Evolutionary conservation across 371 early-diverging fungal genomes (phyloP).

Genomic region (Homolaphlyctis polyrhiza): DNA sequence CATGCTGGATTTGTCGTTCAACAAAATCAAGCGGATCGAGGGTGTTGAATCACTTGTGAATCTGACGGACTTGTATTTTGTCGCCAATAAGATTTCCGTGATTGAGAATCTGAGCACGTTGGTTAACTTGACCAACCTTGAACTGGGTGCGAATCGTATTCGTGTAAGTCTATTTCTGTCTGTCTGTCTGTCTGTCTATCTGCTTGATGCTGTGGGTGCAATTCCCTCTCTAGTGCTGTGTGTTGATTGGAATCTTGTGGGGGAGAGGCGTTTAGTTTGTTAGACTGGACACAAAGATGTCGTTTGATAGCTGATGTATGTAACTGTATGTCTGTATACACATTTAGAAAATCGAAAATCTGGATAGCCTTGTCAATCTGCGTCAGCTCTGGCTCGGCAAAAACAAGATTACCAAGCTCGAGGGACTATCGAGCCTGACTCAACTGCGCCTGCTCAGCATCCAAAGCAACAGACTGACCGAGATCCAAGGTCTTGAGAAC

Average conservation of each 20-base stretch:
- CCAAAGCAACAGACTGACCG: constrained; percentile 74
- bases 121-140: constrained; percentile 69
- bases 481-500: constrained; percentile 63
- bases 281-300: no score
- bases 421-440: constrained; percentile 40
- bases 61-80: constrained; percentile 42
- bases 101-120: constrained; percentile 65
- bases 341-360: constrained; percentile 75
- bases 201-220: background rate
- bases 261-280: no score
- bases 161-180: constrained; percentile 42
- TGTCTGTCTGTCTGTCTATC: constrained; percentile 2
- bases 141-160: constrained; percentile 93
- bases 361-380: constrained; percentile 72
- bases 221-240: no score
- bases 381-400: constrained; percentile 93
- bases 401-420: constrained; percentile 85
- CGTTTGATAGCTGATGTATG: no score
- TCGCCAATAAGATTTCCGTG: constrained; percentile 44
- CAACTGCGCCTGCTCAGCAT: constrained; percentile 1
- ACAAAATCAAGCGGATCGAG: constrained; percentile 41
- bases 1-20: constrained; percentile 83
- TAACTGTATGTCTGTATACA: background rate
- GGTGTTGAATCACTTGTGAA: constrained; percentile 26
- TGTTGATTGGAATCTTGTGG: constrained; percentile 2